Evolutionary conservation across 2,329 filamentous ascomycete genomes (phyloP), one percentile per base, ranked within the genome.

Genomic region (Neonectria faginata): DNA sequence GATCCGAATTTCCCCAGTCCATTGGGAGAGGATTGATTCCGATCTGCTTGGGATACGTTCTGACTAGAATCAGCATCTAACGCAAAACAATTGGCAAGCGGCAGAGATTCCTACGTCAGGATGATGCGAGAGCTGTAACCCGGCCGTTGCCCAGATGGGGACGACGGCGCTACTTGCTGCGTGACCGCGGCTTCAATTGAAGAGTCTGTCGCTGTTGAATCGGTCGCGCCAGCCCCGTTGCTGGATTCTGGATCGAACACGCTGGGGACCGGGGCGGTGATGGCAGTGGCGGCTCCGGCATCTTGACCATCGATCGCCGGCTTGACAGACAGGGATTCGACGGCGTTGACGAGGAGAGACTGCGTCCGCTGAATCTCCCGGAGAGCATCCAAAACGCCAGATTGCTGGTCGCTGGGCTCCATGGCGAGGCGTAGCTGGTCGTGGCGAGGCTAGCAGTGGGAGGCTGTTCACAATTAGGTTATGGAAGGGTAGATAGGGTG

Each of bases 11-110:
- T 55, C 95, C 95, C 95, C 95, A 98, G 71, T 92, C 86, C 85
- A 98, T 89, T 22, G 89, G 88, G 56, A 97, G 82, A n/a, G 95
- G 94, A 69, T 97, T 92, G 79, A 98, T 95, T 67, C 95, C 95
- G 70, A 92, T 93, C 81, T 97, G 95, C 72, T 93, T 94, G 29
- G 95, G 95, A 79, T 98, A 97, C 6, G 94, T 97, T 55, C 86
- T 88, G 47, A 12, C 51, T 41, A 62, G 39, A 45, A 57, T 72
- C 52, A 68, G 62, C 57, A 59, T 22, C 45, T 25, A 39, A 36
- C 60, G 47, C 60, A 57, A 57, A 63, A 12, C 36, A 53, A 39
- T 53, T 31, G 16, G 55, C 29, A 27, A 58, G 33, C 29, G 22
- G n/a, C 20, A 47, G 44, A 56, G 60, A 68, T 76, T 68, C 77